Evolutionary conservation across 148 eudicot genomes (phyloP).

Genomic region (Camellia granthamiana): DNA sequence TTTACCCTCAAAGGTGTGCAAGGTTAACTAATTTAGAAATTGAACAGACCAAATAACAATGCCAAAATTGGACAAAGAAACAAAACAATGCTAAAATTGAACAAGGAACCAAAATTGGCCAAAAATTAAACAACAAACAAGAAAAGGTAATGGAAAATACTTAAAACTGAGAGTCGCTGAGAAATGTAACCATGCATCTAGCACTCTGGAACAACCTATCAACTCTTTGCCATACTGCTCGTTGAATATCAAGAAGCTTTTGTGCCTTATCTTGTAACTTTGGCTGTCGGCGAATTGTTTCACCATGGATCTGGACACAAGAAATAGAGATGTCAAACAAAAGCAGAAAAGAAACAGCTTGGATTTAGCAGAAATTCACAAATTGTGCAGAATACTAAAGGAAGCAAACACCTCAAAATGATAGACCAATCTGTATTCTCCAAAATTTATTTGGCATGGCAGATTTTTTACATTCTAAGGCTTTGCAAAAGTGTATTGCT

Average conservation of each 20-base stretch:
- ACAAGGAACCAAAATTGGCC: slow-evolving; percentile 8
- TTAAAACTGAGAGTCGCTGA: slow-evolving; percentile 89
- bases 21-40: background rate
- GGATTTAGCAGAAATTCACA: background rate
- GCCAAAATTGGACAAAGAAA: background rate
- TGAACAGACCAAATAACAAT: background rate
- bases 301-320: slow-evolving; percentile 83
- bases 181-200: slow-evolving; percentile 85
- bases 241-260: slow-evolving; percentile 70
- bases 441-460: background rate
- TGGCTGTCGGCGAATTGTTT: slow-evolving; percentile 61
- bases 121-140: background rate
- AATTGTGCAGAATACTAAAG: background rate
- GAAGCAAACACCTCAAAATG: background rate
- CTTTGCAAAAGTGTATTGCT: background rate
- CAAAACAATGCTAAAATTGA: background rate
- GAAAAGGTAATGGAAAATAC: background rate
- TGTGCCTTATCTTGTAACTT: slow-evolving; percentile 70
- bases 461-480: background rate
- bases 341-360: background rate
- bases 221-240: slow-evolving; percentile 73
- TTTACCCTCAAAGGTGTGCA: background rate
- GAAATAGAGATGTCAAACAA: background rate
- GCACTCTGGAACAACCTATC: slow-evolving; percentile 83
- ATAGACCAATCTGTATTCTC: background rate